Evolutionary conservation across 305 asterid species (phyloP).

Genomic region (Solanum aculeatissimum): DNA sequence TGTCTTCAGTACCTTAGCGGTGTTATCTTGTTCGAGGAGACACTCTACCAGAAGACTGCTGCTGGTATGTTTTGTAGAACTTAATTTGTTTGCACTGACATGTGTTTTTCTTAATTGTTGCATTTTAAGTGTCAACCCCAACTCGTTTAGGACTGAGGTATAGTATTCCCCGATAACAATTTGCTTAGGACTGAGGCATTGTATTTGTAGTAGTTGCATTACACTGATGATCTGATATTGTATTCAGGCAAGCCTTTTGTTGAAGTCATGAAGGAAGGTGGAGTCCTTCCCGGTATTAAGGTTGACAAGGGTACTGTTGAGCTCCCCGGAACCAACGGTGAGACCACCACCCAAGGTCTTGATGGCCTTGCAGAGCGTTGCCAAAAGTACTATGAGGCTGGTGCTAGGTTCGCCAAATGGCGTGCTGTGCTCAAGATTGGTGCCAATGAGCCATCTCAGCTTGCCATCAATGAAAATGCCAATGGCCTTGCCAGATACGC

Average conservation of each 20-base stretch:
- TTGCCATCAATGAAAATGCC: constrained; percentile 39
- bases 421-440: constrained; percentile 19
- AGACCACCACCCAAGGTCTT: constrained; percentile 59
- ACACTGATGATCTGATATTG: not conserved
- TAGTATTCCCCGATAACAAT: not conserved
- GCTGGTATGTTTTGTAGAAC: constrained; percentile 15
- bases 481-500: constrained; percentile 34
- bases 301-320: constrained; percentile 51
- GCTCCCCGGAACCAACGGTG: constrained; percentile 49
- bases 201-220: not conserved
- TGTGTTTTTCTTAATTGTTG: not conserved
- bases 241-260: constrained; percentile 42
- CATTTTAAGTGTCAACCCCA: not conserved
- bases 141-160: not conserved
- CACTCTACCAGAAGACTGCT: constrained; percentile 49
- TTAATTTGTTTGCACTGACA: not conserved
- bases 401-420: constrained; percentile 21
- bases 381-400: constrained; percentile 15
- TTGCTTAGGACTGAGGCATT: not conserved
- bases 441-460: constrained; percentile 35
- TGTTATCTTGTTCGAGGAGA: constrained; percentile 35
- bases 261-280: constrained; percentile 43
- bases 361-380: constrained; percentile 44
- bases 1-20: constrained; percentile 34
- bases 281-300: constrained; percentile 60